A percentile compares a stretch with the other conserved stretches of the same genome.
Evolutionary conservation across 2,329 filamentous ascomycete genomes (phyloP).

Genomic region (Geosmithia putterillii): DNA sequence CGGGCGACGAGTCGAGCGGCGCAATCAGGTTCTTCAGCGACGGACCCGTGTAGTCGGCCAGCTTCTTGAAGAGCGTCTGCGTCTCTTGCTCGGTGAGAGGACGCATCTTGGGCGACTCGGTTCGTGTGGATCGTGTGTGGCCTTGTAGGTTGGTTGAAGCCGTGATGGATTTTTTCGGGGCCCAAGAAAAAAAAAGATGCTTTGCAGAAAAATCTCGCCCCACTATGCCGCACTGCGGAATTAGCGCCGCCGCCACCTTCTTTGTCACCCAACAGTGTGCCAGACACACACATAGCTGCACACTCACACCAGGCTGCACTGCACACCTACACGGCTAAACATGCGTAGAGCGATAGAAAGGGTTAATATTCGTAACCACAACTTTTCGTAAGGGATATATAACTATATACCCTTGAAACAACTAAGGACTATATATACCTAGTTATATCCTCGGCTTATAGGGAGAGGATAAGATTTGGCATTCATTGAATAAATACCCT

Average conservation of each 20-base stretch:
- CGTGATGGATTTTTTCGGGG: not conserved
- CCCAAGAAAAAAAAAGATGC: not conserved
- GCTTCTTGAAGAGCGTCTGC: constrained; percentile 77
- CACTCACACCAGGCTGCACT: no score
- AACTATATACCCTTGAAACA: no score
- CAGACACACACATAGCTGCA: not conserved
- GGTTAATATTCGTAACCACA: no score
- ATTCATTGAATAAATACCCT: no score
- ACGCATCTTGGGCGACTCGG: constrained; percentile 47
- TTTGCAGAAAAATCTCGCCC: not conserved
- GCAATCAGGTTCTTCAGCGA: constrained; percentile 78
- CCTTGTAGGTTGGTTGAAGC: not conserved
- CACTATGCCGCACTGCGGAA: not conserved
- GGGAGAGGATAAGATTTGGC: no score
- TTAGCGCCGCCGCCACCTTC: not conserved
- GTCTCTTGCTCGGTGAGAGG: constrained; percentile 70
- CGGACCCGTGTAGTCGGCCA: constrained; percentile 84
- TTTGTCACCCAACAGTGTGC: no score
- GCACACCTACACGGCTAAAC: no score
- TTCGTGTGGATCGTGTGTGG: not conserved
- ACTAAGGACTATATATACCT: no score
- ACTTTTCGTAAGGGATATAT: no score
- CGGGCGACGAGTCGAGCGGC: constrained; percentile 53
- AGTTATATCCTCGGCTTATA: no score
- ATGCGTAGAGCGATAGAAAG: no score